Evolutionary conservation across 1,284 basidiomycete genomes (phyloP).

Genomic region (Cystobasidium sp.): DNA sequence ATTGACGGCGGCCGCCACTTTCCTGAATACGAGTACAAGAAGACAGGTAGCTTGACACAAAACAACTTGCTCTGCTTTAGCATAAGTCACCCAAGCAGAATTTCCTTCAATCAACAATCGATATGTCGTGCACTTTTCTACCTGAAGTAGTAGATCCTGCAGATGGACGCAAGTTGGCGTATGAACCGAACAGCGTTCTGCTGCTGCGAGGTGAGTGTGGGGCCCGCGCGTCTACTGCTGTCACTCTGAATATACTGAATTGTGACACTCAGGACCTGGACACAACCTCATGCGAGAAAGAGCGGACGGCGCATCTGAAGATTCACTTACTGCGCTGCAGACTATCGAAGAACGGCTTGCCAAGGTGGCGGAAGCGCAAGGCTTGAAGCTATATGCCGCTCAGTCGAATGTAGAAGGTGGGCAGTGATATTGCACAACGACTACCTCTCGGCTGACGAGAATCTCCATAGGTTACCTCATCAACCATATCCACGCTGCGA

Average conservation of each 20-base stretch:
- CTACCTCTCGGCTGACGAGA: background rate
- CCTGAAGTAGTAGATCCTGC: conserved; percentile 33
- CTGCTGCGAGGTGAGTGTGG: conserved; percentile 32
- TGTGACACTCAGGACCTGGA: conserved; percentile 34
- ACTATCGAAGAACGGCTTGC: conserved; percentile 37
- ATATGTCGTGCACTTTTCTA: conserved; percentile 28
- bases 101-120: background rate
- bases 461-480: conserved; percentile 30
- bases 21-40: background rate
- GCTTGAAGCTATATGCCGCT: conserved; percentile 34
- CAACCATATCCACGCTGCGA: conserved; percentile 42
- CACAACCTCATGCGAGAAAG: conserved; percentile 39
- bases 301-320: conserved; percentile 17
- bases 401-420: conserved; percentile 41
- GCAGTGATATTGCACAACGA: background rate
- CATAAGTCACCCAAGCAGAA: background rate
- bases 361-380: conserved; percentile 26
- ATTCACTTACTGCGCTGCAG: conserved; percentile 20
- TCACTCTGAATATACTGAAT: background rate
- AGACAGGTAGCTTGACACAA: background rate
- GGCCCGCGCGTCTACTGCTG: background rate
- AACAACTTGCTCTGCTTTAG: too few species aligned
- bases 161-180: conserved; percentile 35
- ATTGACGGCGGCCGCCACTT: conserved; percentile 13
- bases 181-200: conserved; percentile 33